phyloP scores from a whole-genome alignment of 2,329 filamentous ascomycete genomes.

The Cordyceps pruinosa region DNA sequence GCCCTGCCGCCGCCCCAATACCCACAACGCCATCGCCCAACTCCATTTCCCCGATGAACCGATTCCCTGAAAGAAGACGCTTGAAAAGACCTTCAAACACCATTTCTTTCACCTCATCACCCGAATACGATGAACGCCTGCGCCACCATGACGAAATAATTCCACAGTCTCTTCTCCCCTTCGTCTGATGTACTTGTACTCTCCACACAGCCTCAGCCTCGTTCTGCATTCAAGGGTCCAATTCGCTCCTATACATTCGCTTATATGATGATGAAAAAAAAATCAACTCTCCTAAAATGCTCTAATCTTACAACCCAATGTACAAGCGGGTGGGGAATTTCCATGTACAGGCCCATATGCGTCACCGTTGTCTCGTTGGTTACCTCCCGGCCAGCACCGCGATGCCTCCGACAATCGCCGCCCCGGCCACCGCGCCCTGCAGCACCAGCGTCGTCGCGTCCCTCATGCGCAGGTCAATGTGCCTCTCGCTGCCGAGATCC shows the following conservation, averaged over 20 bases:
- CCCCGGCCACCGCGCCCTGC: slow-evolving; percentile 61
- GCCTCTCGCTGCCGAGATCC: slow-evolving; percentile 61
- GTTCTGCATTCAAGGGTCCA: neutral
- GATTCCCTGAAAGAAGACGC: neutral
- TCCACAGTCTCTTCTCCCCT: no score
- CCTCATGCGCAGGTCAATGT: slow-evolving; percentile 56
- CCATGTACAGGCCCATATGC: neutral
- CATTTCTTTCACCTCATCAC: no score
- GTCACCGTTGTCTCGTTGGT: neutral
- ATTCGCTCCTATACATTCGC: slow-evolving; percentile 6
- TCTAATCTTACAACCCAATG: slow-evolving; percentile 4
- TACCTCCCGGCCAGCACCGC: slow-evolving; percentile 39
- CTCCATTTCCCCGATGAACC: neutral
- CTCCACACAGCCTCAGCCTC: no score
- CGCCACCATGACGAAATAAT: no score
- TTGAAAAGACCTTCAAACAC: neutral
- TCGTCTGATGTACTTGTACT: no score
- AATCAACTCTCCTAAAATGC: slow-evolving; percentile 4
- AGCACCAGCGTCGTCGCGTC: slow-evolving; percentile 65
- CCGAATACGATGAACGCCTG: no score
- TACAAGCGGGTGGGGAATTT: neutral
- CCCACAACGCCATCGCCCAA: neutral
- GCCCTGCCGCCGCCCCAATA: neutral
- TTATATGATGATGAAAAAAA: no score
- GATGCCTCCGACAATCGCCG: slow-evolving; percentile 49